Conservation (phyloP, 2,329 filamentous ascomycete genomes). For the Ophiostoma fasciatum region DNA sequence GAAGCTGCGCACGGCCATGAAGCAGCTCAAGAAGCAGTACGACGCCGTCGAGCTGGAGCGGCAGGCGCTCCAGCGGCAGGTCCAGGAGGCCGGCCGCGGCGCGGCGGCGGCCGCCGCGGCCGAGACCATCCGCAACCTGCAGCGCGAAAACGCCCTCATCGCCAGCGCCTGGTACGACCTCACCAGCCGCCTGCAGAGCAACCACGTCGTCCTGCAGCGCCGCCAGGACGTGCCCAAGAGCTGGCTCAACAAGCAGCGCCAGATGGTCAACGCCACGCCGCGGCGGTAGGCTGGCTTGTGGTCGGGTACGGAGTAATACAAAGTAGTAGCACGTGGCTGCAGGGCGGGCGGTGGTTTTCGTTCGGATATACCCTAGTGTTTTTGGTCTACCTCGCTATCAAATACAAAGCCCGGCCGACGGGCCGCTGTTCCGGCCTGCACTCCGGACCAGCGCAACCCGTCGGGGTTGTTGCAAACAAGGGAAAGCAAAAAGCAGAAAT, state of each 20-base stretch:
- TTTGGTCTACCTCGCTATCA: too few relatives aligned
- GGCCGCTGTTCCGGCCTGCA: slow-evolving; percentile 4
- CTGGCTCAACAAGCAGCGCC: slow-evolving; percentile 74
- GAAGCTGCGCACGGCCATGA: slow-evolving; percentile 39
- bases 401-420: not conserved
- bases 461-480: not conserved
- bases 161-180: slow-evolving; percentile 79
- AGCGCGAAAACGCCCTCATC: slow-evolving; percentile 66
- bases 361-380: not conserved
- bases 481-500: not conserved
- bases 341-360: slow-evolving; percentile 2
- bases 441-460: not conserved
- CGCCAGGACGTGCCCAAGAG: slow-evolving; percentile 61
- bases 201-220: slow-evolving; percentile 64
- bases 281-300: not conserved
- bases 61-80: slow-evolving; percentile 37
- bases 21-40: slow-evolving; percentile 44
- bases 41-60: slow-evolving; percentile 42
- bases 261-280: slow-evolving; percentile 45
- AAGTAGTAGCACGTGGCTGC: slow-evolving; percentile 12
- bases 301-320: too few relatives aligned
- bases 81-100: slow-evolving; percentile 37
- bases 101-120: slow-evolving; percentile 35
- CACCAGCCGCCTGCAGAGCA: slow-evolving; percentile 63
- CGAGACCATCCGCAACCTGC: slow-evolving; percentile 50